Percentiles rank a stretch among this genome's conserved stretches.
Evolutionary conservation across 176 grass and related monocot species (phyloP).

Genomic region (Zizania latifolia): DNA sequence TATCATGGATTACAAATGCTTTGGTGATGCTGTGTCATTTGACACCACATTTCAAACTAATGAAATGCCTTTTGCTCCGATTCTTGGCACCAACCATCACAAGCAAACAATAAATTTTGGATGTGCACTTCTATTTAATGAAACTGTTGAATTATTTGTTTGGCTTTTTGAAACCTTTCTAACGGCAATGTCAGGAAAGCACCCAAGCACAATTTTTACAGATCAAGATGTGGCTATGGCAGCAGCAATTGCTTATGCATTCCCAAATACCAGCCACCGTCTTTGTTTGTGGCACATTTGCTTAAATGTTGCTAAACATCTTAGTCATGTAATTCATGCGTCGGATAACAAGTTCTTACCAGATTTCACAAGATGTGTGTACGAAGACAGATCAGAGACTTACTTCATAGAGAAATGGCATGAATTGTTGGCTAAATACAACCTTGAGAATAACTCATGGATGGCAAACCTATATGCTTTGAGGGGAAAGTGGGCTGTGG

Average conservation of each 20-base stretch:
- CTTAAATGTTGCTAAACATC: conserved; percentile 20
- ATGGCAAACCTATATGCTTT: too few relatives aligned
- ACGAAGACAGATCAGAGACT: neutral
- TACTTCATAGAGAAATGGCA: neutral
- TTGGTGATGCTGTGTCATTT: too few relatives aligned
- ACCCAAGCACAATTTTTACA: conserved; percentile 38
- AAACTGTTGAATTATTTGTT: conserved; percentile 34
- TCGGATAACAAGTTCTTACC: neutral
- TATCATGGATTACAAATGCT: too few relatives aligned
- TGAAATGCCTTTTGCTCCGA: too few relatives aligned
- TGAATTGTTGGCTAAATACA: conserved; percentile 18
- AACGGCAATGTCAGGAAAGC: conserved; percentile 36
- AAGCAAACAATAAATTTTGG: conserved; percentile 41
- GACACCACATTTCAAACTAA: too few relatives aligned
- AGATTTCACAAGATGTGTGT: conserved; percentile 25
- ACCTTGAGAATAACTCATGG: conserved; percentile 7
- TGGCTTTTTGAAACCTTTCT: conserved; percentile 53
- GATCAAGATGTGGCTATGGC: conserved; percentile 26
- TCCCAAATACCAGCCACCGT: conserved; percentile 32
- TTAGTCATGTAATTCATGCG: conserved; percentile 19
- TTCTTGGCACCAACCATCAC: conserved; percentile 49
- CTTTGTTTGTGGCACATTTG: too few relatives aligned
- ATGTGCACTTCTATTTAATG: conserved; percentile 35
- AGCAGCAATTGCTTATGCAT: neutral
- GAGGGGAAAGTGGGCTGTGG: conserved; percentile 23